These are phyloP conservation scores for Colletotrichum sp. DNA, from an alignment of 2,329 filamentous ascomycete species.

Conservation along the genomic window DNA sequence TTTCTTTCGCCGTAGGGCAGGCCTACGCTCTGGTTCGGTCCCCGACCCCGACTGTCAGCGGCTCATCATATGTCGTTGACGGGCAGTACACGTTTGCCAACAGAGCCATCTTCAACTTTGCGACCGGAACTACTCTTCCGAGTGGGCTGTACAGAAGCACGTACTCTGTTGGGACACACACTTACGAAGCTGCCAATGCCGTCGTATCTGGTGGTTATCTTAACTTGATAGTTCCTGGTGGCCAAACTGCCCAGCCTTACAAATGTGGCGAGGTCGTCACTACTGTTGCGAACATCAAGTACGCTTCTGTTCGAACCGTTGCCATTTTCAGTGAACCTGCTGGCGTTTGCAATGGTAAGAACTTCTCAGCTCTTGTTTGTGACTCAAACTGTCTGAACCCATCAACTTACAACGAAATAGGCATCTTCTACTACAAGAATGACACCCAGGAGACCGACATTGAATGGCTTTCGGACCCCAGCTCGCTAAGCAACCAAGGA, in stretches of 20 bases:
- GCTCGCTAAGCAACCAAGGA: slow-evolving; percentile 29
- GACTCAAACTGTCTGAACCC: fast-evolving
- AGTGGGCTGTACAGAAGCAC: slow-evolving; percentile 26
- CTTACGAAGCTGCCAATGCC: slow-evolving; percentile 22
- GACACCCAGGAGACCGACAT: slow-evolving; percentile 34
- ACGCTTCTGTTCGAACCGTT: slow-evolving; percentile 32
- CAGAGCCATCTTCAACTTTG: slow-evolving; percentile 26
- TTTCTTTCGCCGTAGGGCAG: background rate
- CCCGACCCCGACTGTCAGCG: background rate
- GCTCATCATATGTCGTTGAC: slow-evolving; percentile 27
- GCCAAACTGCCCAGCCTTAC: slow-evolving; percentile 29
- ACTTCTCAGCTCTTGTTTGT: background rate
- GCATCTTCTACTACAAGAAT: slow-evolving; percentile 33
- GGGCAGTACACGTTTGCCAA: slow-evolving; percentile 25
- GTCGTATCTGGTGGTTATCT: slow-evolving; percentile 30
- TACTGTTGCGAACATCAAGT: slow-evolving; percentile 29
- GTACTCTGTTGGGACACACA: slow-evolving; percentile 20
- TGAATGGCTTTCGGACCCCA: slow-evolving; percentile 35
- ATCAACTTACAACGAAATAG: slow-evolving; percentile 8
- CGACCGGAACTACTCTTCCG: slow-evolving; percentile 24
- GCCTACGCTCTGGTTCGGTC: background rate
- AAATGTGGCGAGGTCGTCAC: slow-evolving; percentile 28
- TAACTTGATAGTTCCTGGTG: slow-evolving; percentile 30
- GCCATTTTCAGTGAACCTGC: slow-evolving; percentile 32
- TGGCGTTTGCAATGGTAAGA: slow-evolving; percentile 35